phyloP scores from a whole-genome alignment of 2,329 filamentous ascomycete species.

The Talaromyces sp. region DNA sequence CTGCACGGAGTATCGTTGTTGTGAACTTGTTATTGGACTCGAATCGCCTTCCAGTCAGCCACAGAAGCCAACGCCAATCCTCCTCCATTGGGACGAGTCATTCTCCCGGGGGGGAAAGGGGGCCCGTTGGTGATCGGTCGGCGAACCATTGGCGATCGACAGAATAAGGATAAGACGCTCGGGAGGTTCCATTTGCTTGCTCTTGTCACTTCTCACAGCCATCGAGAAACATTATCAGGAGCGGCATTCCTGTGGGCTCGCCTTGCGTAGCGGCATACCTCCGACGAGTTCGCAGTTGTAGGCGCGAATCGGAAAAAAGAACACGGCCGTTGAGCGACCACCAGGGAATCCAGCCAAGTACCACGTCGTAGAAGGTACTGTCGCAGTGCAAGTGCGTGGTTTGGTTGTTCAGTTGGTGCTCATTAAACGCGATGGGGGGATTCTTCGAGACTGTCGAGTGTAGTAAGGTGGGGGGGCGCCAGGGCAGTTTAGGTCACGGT shows the following conservation, averaged over 20 bases:
- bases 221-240: background rate
- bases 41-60: background rate
- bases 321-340: background rate
- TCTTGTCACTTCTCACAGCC: background rate
- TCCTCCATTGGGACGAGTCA: background rate
- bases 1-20: background rate
- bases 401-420: background rate
- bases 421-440: background rate
- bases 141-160: background rate
- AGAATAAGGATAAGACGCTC: background rate
- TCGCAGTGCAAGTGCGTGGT: no score
- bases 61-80: background rate
- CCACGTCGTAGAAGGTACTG: background rate
- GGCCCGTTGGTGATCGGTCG: background rate
- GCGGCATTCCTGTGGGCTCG: background rate
- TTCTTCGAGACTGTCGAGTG: no score
- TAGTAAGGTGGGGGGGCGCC: background rate
- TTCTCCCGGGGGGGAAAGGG: background rate
- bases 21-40: background rate
- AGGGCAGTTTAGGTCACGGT: background rate
- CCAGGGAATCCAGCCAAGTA: background rate
- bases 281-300: background rate
- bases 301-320: background rate
- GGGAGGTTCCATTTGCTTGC: background rate
- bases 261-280: background rate